These are phyloP conservation scores for Nicotiana benthamiana DNA, from an alignment of 257 asterid species.

Conservation along the genomic window DNA sequence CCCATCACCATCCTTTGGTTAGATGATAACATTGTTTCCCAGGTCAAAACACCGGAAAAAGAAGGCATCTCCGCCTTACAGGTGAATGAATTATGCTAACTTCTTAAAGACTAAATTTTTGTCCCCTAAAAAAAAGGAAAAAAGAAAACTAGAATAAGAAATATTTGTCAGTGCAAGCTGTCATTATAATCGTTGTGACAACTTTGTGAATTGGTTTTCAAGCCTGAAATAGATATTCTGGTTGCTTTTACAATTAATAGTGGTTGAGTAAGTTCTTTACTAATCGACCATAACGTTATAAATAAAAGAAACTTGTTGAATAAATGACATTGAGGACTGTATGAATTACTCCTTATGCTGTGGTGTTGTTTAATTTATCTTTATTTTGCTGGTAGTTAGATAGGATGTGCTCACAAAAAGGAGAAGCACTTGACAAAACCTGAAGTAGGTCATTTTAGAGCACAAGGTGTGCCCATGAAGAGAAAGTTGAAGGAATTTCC, in stretches of 20 bases:
- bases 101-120: neutral
- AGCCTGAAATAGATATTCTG: no score
- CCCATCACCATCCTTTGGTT: slow-evolving; percentile 78
- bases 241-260: no score
- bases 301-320: neutral
- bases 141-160: neutral
- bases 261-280: neutral
- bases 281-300: neutral
- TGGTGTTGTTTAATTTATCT: slow-evolving; percentile 1
- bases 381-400: slow-evolving; percentile 41
- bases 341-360: neutral
- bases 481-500: slow-evolving; percentile 90
- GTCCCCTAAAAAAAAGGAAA: neutral
- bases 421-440: slow-evolving; percentile 89
- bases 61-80: slow-evolving; percentile 81
- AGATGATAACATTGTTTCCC: slow-evolving; percentile 87
- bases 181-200: no score
- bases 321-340: neutral
- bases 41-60: slow-evolving; percentile 70
- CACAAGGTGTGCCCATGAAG: slow-evolving; percentile 95
- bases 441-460: slow-evolving; percentile 90
- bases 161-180: neutral
- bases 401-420: slow-evolving; percentile 90
- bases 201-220: no score
- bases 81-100: slow-evolving; percentile 17